Percentiles rank a stretch among this genome's conserved stretches.
phyloP scores from a whole-genome alignment of 2,329 filamentous ascomycete species.

The Botryotinia globosa region DNA sequence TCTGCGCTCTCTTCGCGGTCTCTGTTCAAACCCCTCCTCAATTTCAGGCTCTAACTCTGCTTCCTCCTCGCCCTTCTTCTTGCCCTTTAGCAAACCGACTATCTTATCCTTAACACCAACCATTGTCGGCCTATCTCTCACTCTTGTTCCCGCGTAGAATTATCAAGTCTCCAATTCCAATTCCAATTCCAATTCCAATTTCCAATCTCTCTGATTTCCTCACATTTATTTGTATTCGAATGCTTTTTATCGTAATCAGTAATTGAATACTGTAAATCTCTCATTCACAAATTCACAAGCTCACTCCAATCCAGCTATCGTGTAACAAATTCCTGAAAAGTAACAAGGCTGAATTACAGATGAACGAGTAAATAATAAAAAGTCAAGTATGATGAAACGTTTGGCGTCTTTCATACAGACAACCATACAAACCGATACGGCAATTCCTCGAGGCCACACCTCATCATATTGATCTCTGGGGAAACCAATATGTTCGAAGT shows the following conservation, averaged over 20 bases:
- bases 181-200: not conserved
- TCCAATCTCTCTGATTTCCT: not conserved
- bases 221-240: not conserved
- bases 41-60: not conserved
- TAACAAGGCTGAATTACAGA: conserved; percentile 7
- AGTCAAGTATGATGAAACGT: not conserved
- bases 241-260: not conserved
- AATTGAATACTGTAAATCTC: not conserved
- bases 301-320: not conserved
- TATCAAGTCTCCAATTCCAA: not conserved
- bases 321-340: not conserved
- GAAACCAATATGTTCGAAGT: conserved; percentile 1
- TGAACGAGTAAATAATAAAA: conserved; percentile 11
- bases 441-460: not conserved
- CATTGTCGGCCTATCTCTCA: not conserved
- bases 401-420: not conserved
- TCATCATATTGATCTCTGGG: conserved; percentile 1
- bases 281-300: not conserved
- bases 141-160: not conserved
- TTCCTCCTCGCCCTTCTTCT: conserved; percentile 10
- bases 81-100: not conserved
- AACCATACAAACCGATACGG: not conserved
- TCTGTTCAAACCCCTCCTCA: conserved; percentile 3
- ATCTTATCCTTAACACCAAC: conserved; percentile 13
- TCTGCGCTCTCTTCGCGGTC: conserved; percentile 13